These are phyloP conservation scores for Penicillium sp. DNA, from an alignment of 2,329 filamentous ascomycete species.

Conservation along the genomic window DNA sequence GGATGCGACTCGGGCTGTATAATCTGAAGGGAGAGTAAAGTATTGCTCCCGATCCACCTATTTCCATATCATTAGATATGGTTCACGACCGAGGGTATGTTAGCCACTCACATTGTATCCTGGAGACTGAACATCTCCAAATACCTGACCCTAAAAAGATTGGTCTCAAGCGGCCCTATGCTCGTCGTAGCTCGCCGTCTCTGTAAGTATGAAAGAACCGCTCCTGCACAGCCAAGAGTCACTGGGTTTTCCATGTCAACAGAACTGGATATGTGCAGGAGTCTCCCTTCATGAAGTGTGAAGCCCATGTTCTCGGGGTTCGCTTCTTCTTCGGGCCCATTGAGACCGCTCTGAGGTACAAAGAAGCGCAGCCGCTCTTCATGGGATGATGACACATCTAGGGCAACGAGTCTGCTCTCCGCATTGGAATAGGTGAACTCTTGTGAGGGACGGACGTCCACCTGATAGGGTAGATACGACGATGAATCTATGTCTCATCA, in stretches of 20 bases:
- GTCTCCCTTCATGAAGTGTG: constrained; percentile 56
- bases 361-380: constrained; percentile 53
- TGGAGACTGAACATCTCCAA: constrained; percentile 71
- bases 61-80: constrained; percentile 6
- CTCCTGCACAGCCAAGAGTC: constrained; percentile 82
- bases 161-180: constrained; percentile 54
- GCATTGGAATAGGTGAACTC: constrained; percentile 69
- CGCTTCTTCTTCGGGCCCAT: constrained; percentile 37
- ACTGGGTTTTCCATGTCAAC: constrained; percentile 70
- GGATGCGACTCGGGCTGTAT: constrained; percentile 78
- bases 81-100: too few relatives aligned
- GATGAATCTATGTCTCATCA: constrained; percentile 39
- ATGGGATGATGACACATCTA: constrained; percentile 51
- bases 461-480: constrained; percentile 53
- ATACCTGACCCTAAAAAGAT: constrained; percentile 57
- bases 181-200: constrained; percentile 61
- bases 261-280: constrained; percentile 64
- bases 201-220: constrained; percentile 73
- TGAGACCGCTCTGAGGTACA: constrained; percentile 56
- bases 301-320: constrained; percentile 42
- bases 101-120: constrained; percentile 52
- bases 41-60: constrained; percentile 79
- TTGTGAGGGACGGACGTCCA: constrained; percentile 64
- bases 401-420: constrained; percentile 59
- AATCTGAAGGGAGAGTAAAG: constrained; percentile 77